These are phyloP conservation scores for Punica granatum DNA, from an alignment of 345 rosid species.

Conservation along the genomic window DNA sequence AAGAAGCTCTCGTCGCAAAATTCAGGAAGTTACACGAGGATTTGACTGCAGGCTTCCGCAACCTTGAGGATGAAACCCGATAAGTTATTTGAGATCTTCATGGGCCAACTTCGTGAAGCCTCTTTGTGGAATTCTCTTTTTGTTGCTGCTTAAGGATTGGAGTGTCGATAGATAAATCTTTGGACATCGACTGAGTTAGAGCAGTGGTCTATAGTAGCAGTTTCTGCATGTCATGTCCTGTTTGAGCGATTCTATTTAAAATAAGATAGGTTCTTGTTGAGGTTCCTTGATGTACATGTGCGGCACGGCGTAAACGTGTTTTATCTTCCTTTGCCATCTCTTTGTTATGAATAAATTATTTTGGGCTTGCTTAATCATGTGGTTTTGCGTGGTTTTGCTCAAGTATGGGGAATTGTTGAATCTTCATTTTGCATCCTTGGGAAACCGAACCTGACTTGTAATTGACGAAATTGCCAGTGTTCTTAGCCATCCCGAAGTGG, in stretches of 20 bases:
- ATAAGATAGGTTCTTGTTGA: background rate
- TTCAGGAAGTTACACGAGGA: conserved; percentile 81
- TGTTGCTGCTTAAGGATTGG: background rate
- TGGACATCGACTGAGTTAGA: background rate
- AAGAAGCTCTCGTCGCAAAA: conserved; percentile 72
- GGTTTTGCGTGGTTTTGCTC: background rate
- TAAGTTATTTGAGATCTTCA: conserved; percentile 22
- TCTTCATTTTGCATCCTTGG: too few relatives aligned
- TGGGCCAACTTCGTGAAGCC: background rate
- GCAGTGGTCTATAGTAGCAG: background rate
- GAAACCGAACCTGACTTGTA: too few relatives aligned
- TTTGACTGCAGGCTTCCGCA: conserved; percentile 90
- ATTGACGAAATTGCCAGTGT: too few relatives aligned
- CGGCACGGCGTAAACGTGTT: background rate
- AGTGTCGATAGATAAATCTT: background rate
- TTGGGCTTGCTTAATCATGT: background rate
- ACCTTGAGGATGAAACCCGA: conserved; percentile 90
- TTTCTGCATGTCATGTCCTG: background rate
- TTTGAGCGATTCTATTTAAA: background rate
- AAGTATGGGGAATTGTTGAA: too few relatives aligned
- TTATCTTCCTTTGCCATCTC: background rate
- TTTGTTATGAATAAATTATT: background rate
- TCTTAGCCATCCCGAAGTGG: too few relatives aligned
- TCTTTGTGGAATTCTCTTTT: background rate
- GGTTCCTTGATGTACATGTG: background rate